Evolutionary conservation across 2,329 filamentous ascomycete genomes (phyloP), one percentile per base, ranked within the genome.

Genomic region (Pseudonectria foliicola): DNA sequence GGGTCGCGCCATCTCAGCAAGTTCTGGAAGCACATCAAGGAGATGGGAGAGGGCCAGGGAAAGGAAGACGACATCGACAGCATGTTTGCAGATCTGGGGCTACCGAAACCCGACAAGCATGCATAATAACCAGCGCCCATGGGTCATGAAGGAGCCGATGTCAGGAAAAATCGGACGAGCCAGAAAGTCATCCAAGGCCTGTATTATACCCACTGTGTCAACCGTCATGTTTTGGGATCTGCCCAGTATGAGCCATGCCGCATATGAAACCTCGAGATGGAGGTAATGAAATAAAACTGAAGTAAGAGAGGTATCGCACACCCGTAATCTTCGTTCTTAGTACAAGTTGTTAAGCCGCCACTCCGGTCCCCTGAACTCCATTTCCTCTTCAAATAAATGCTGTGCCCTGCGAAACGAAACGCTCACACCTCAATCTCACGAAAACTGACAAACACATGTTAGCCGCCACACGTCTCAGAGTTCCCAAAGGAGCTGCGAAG

Each of bases 1-100:
- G 83, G 86, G n/a, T 79, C 79, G 8, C 71, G 86, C 44, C 85
- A 92, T 59, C 60, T 92, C 33, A 88, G 82, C 63, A 90, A 89
- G 60, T 89, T 93, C 55, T 92, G 84, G 82, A 84, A 81, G 53
- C 69, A 73, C 43, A 76, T 86, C 34, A 81, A 76, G 14, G 74
- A 80, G 33, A 67, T 83, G 57, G 82, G 80, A 3, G 62, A 85
- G 14, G 77, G 84, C 42, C 76, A 82, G 24, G 40, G 32, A 3
- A 44, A 49, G 29, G 59, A 63, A 25, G 63, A 65, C 33, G 51
- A 63, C 41, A 54, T 54, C 54, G 61, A 76, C 47, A 21, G 18
- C 18, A 43, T 81, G 33, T 64, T 80, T 34, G 52, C 56, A 3
- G 57, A 73, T 32, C 53, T 81, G 27, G 71, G 64, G 0, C 61